Conservation (phyloP, 345 rosid species). For the Populus euphratica region DNA sequence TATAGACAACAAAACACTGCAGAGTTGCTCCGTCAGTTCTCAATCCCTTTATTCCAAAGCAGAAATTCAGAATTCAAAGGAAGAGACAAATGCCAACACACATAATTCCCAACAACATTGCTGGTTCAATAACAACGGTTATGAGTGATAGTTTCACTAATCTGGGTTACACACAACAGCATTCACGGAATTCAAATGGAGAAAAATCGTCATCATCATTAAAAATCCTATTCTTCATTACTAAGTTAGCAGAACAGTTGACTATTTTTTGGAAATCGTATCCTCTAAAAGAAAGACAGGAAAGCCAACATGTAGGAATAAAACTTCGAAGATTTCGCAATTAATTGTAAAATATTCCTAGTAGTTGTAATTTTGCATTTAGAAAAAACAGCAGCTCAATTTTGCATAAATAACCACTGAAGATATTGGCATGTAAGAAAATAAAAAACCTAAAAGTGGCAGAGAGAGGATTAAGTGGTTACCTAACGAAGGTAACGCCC, state of each 20-base stretch:
- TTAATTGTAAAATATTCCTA: background rate
- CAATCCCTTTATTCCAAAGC: too few species aligned
- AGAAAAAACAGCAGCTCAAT: background rate
- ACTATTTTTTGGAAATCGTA: too few species aligned
- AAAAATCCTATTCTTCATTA: too few species aligned
- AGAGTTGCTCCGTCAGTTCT: too few species aligned
- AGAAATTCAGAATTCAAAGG: too few species aligned
- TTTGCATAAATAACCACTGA: background rate
- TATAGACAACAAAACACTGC: too few species aligned
- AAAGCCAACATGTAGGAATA: background rate
- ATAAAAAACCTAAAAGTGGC: background rate
- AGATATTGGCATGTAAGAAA: background rate
- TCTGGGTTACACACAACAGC: background rate
- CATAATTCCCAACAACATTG: background rate
- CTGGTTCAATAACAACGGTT: too few species aligned
- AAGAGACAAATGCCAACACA: too few species aligned
- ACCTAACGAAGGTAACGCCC: slow-evolving; percentile 80
- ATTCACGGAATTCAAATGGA: background rate
- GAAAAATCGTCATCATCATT: too few species aligned
- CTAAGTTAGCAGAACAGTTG: too few species aligned
- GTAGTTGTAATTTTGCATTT: too few species aligned
- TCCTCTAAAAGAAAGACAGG: background rate
- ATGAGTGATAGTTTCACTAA: background rate
- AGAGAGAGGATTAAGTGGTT: background rate
- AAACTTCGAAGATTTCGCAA: background rate